Evolutionary conservation across 768 basidiomycete genomes (phyloP), one percentile per base, ranked within the genome.

Genomic region (Auricularia cornea): DNA sequence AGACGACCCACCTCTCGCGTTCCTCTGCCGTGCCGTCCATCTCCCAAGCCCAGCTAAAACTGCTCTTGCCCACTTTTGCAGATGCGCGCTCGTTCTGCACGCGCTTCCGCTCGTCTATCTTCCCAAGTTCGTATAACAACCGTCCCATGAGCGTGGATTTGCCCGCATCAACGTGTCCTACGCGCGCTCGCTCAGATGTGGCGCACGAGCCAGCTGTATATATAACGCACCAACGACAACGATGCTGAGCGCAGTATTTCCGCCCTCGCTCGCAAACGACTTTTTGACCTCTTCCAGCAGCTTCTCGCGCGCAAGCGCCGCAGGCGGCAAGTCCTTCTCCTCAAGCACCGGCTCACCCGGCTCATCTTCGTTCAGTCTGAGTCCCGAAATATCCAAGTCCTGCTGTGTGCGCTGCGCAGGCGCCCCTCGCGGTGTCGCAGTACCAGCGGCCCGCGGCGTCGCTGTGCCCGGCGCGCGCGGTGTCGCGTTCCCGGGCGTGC

Each of bases 1-100:
- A 30, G 3, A 14, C 14, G 11, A 69, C 80, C 66, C 60, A 96
- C 96, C 97, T 81, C 75, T 94, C 91, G 63, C 97, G 79, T 76
- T 99, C 97, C 76, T 98, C 97, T 0, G 82, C 79, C 2, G 93
- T 88, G 3, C 93, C 95, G 71, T 99, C 97, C 35, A 99, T 79
- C 44, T 92, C 90, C 97, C 97, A 99, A 12, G 97, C 97, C 88
- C 95, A 98, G 63, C 90, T 92, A 70, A 99, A 99, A 68, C 93
- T 96, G 65, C 88, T 83, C 76, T 99, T 99, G 1, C 97, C 97
- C 2, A 86, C 85, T 72, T 90, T 94, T 64, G 80, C 85, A 66
- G 93, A 95, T 38, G 90, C 94, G 65, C 94, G 80, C 74, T 98
- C 94, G 70, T 96, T 98, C 14, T 87, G 84, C 41, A 83, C 76